phyloP scores from a whole-genome alignment of 768 basidiomycete genomes.

The Kwoniella bestiolae region DNA sequence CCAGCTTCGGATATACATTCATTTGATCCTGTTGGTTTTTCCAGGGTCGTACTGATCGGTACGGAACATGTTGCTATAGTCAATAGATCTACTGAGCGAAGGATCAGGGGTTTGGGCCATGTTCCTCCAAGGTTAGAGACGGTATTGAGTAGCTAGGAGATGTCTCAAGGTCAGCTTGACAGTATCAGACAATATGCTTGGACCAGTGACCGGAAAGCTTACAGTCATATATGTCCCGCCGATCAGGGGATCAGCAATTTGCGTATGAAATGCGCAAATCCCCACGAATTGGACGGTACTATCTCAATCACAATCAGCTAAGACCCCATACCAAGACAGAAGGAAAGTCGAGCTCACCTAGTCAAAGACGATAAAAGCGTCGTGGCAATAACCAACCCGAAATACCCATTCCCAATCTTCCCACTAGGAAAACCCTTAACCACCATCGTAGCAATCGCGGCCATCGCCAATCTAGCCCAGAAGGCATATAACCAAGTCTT shows the following conservation, averaged over 20 bases:
- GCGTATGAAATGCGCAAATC: conserved; percentile 97
- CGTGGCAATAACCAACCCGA: conserved; percentile 75
- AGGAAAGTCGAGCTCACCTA: conserved; percentile 65
- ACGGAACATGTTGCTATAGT: conserved; percentile 74
- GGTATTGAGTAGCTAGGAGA: conserved; percentile 80
- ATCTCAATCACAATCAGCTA: not conserved
- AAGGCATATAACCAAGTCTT: conserved; percentile 81
- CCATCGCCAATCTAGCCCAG: conserved; percentile 80
- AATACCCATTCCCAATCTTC: conserved; percentile 64
- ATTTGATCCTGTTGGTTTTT: not conserved
- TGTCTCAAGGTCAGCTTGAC: conserved; percentile 5
- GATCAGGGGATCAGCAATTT: conserved; percentile 92
- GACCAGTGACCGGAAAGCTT: conserved; percentile 44
- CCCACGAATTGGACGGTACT: conserved; percentile 99
- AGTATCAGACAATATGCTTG: not conserved
- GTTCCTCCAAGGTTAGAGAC: conserved; percentile 93
- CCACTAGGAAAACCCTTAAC: conserved; percentile 78
- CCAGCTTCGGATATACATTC: conserved; percentile 95
- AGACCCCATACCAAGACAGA: not conserved
- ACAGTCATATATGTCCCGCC: conserved; percentile 99
- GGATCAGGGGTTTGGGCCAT: conserved; percentile 90
- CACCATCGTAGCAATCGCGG: conserved; percentile 71
- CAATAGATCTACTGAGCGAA: conserved; percentile 94
- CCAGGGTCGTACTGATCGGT: conserved; percentile 8
- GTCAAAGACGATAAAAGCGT: conserved; percentile 84